Evolutionary conservation across 352 stramenopile species (phyloP).

Genomic region (Saprolegnia parasitica): DNA sequence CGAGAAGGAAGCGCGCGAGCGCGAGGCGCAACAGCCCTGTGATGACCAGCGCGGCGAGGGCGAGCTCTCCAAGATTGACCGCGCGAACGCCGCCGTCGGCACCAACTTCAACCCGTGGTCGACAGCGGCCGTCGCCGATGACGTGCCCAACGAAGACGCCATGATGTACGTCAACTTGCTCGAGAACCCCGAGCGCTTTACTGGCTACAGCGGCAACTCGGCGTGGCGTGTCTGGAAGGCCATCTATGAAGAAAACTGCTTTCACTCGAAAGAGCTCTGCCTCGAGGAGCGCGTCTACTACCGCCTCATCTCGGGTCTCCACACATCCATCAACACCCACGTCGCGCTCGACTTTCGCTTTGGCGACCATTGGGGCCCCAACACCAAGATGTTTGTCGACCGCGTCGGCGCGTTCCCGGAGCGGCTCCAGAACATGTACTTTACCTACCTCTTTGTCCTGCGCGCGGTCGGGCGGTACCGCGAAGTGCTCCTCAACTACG

Average conservation of each 20-base stretch:
- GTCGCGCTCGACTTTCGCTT: slow-evolving; percentile 85
- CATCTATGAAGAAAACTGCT: slow-evolving; percentile 98
- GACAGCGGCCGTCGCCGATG: slow-evolving; percentile 40
- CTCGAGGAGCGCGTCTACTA: slow-evolving; percentile 96
- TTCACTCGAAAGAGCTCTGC: slow-evolving; percentile 78
- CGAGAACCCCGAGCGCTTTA: slow-evolving; percentile 98
- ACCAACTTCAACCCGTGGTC: slow-evolving; percentile 55
- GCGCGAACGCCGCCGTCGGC: slow-evolving; percentile 61
- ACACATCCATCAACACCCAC: slow-evolving; percentile 95
- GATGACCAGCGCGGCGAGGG: slow-evolving; percentile 66
- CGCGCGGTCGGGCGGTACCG: slow-evolving; percentile 92
- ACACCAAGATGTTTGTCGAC: slow-evolving; percentile 76
- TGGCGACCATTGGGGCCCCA: slow-evolving; percentile 59
- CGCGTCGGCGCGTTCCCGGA: slow-evolving; percentile 91
- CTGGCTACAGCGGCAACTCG: slow-evolving; percentile 92
- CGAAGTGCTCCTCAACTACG: slow-evolving; percentile 90
- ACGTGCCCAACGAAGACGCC: slow-evolving; percentile 41
- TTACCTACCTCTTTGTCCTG: slow-evolving; percentile 97
- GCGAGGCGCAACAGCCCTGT: slow-evolving; percentile 37
- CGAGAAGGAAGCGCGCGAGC: slow-evolving; percentile 34
- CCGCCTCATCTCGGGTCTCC: slow-evolving; percentile 92
- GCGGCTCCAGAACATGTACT: slow-evolving; percentile 97
- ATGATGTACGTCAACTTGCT: slow-evolving; percentile 94
- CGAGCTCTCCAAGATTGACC: slow-evolving; percentile 67
- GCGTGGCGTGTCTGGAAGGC: slow-evolving; percentile 93